Evolutionary conservation across 1,284 basidiomycete species (phyloP), one percentile per base, ranked within the genome.

Genomic region (Trichosporon ovoides): DNA sequence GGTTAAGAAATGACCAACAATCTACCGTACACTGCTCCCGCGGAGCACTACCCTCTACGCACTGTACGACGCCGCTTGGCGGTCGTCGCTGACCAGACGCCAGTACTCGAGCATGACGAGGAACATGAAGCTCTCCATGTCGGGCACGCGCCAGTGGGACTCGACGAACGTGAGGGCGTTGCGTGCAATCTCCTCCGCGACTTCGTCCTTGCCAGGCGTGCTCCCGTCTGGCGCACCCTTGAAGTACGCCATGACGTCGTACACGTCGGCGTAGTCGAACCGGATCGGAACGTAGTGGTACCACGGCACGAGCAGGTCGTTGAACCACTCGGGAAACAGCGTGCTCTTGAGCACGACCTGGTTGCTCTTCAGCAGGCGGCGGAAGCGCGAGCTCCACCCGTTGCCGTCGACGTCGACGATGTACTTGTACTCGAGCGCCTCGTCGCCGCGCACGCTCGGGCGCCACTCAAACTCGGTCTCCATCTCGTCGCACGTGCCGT

Each of bases 181-280:
- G 33, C 65, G 57, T 7, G 77, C 79, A 37, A 80, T 80, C 61
- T 70, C 63, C 61, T 74, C 69, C 4, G 77, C 79, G 12, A 77
- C 59, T 34, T 74, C 72, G 56, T 78, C 75, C 50, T 75, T 69
- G 7, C 69, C 70, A 3, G 52, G 57, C 31, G 69, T 65, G 11
- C 65, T 59, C 4, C 78, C 77, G 53, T 79, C 74, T 3, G 78
- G 69, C 33, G 77, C 71, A 48, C 79, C 79, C 11, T 69, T 66
- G 67, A 80, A 80, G 69, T 78, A 80, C 0, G 76, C 69, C 71
- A 80, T 72, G 58, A 79, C 73, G 61, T 80, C 77, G 63, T 75
- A 74, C 31, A 77, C 56, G 58, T 78, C 75, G 7, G 66, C 67
- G 57, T 77, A 78, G 56, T 78, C 75, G 38, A 74, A 37, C 48